Evolutionary conservation across 2,329 filamentous ascomycete species (phyloP).

Genomic region (Aspergillus fijiensis): DNA sequence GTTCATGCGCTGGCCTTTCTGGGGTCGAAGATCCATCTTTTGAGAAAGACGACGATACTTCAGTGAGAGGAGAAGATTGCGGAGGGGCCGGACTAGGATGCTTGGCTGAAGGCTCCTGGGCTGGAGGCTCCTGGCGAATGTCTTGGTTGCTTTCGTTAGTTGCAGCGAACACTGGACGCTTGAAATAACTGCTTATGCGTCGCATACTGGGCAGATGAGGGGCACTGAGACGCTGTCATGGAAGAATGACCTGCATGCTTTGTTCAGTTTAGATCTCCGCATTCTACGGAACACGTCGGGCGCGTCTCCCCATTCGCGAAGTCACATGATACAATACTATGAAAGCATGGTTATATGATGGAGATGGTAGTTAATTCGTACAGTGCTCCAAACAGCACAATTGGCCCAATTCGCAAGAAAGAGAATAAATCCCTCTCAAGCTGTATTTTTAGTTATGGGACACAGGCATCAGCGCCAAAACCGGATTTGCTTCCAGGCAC

Average conservation of each 20-base stretch:
- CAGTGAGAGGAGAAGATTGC: constrained; percentile 29
- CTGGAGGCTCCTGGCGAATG: background rate
- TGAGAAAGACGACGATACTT: constrained; percentile 26
- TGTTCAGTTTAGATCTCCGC: constrained; percentile 8
- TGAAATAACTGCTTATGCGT: constrained; percentile 51
- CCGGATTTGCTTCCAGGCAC: background rate
- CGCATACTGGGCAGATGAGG: constrained; percentile 25
- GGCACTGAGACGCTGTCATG: constrained; percentile 3
- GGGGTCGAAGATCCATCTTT: constrained; percentile 18
- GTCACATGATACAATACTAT: constrained; percentile 18
- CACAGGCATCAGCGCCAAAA: background rate
- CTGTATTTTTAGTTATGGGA: constrained; percentile 1
- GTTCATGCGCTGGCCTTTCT: constrained; percentile 14
- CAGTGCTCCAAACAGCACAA: no score
- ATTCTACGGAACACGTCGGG: constrained; percentile 11
- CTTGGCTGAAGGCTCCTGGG: constrained; percentile 1
- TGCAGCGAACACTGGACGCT: constrained; percentile 31
- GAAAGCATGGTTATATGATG: background rate
- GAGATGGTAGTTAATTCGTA: no score
- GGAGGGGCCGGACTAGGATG: constrained; percentile 19
- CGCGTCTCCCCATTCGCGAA: constrained; percentile 19
- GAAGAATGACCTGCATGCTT: constrained; percentile 7
- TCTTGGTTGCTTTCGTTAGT: background rate
- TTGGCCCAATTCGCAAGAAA: background rate
- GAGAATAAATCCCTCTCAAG: background rate